These are phyloP conservation scores for Lentinula lateritia DNA, from an alignment of 768 basidiomycete species.

Conservation along the genomic window DNA sequence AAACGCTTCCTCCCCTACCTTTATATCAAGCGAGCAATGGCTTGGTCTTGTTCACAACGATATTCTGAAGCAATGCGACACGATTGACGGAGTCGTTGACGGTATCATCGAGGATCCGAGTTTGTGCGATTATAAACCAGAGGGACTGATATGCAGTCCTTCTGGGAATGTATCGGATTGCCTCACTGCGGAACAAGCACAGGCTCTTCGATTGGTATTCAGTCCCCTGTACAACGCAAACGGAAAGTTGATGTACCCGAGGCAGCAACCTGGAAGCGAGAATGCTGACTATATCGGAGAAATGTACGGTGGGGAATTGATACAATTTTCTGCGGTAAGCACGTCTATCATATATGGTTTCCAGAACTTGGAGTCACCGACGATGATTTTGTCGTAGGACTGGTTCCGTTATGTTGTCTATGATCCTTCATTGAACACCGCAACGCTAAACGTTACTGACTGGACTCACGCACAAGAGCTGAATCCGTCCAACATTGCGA, in stretches of 20 bases:
- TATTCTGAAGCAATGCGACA: slow-evolving; percentile 17
- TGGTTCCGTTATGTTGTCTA: slow-evolving; percentile 1
- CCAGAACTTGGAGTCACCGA: not conserved
- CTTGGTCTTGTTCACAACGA: slow-evolving; percentile 10
- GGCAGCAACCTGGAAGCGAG: slow-evolving; percentile 12
- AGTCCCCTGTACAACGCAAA: slow-evolving; percentile 8
- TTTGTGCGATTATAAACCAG: slow-evolving; percentile 13
- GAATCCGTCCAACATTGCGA: slow-evolving; percentile 2
- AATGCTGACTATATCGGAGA: not conserved
- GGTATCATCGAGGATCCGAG: slow-evolving; percentile 15
- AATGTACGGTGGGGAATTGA: not conserved
- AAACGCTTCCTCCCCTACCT: slow-evolving; percentile 1
- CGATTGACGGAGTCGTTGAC: slow-evolving; percentile 14
- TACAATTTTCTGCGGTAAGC: not conserved
- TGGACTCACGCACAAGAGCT: not conserved
- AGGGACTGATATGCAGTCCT: slow-evolving; percentile 10
- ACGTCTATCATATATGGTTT: not conserved
- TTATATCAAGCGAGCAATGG: slow-evolving; percentile 12
- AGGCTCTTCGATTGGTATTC: slow-evolving; percentile 9
- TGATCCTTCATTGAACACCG: not conserved
- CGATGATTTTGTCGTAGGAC: not conserved
- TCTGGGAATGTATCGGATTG: slow-evolving; percentile 1
- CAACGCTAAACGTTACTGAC: slow-evolving; percentile 1
- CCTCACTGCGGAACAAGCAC: slow-evolving; percentile 11
- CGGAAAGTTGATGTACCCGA: slow-evolving; percentile 8